A percentile compares a stretch with the other conserved stretches of the same genome.
Evolutionary conservation across 352 stramenopile species (phyloP).

Genomic region (Phytophthora nicotianae): DNA sequence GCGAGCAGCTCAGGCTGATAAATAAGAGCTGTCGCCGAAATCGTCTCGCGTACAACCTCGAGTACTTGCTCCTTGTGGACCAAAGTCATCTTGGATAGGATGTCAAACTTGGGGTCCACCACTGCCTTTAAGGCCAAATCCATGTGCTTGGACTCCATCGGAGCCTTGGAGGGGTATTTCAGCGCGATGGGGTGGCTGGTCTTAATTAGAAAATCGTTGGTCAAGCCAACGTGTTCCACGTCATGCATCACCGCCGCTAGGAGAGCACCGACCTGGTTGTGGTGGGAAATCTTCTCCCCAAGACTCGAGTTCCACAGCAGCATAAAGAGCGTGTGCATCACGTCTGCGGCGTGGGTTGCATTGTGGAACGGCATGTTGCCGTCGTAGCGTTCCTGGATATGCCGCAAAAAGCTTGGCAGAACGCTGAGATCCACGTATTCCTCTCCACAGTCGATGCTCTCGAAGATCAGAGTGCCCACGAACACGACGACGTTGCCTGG

Average conservation of each 20-base stretch:
- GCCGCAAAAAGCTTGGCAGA: conserved; percentile 55
- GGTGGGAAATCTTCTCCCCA: conserved; percentile 50
- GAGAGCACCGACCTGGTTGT: conserved; percentile 76
- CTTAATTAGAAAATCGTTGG: conserved; percentile 82
- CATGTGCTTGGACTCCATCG: conserved; percentile 84
- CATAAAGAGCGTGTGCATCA: conserved; percentile 82
- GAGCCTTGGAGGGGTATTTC: conserved; percentile 59
- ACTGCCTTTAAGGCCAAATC: conserved; percentile 63
- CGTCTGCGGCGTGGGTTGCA: conserved; percentile 76
- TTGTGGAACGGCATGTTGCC: conserved; percentile 83
- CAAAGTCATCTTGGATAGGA: conserved; percentile 59
- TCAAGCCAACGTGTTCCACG: conserved; percentile 78
- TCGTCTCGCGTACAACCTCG: conserved; percentile 65
- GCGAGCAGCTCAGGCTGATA: conserved; percentile 78
- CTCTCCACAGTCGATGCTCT: conserved; percentile 55
- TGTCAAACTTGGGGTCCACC: conserved; percentile 48
- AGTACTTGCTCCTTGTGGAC: conserved; percentile 60
- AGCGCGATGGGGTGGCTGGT: conserved; percentile 70
- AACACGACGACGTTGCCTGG: conserved; percentile 67
- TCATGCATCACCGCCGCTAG: conserved; percentile 85
- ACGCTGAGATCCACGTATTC: conserved; percentile 60
- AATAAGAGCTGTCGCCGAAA: conserved; percentile 77
- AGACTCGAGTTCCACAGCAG: conserved; percentile 65
- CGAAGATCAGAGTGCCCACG: conserved; percentile 77
- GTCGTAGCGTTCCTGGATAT: conserved; percentile 73